Evolutionary conservation across 805 yeast species (phyloP).

Genomic region (Sungouiozyma ichnusensis): DNA sequence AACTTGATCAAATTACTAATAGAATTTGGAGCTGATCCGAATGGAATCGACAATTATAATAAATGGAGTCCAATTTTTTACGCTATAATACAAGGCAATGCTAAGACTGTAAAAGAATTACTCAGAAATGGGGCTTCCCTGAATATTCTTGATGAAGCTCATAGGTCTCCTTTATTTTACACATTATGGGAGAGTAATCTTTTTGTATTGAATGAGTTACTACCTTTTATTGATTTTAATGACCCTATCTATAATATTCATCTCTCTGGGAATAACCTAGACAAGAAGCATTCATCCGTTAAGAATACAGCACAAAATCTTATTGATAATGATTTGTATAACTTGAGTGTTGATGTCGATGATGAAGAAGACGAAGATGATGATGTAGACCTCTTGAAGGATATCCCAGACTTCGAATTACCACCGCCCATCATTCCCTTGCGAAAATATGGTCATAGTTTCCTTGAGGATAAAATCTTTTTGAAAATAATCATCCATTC

Average conservation of each 20-base stretch:
- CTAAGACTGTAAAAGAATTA: conserved; percentile 55
- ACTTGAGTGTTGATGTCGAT: too few relatives aligned
- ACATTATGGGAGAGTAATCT: conserved; percentile 94
- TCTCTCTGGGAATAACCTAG: neutral
- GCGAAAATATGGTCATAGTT: conserved; percentile 91
- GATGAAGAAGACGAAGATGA: conserved; percentile 1
- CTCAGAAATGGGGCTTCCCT: conserved; percentile 66
- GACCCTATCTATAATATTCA: neutral
- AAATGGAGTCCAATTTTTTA: conserved; percentile 93
- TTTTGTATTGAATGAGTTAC: conserved; percentile 60
- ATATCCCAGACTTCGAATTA: conserved; percentile 79
- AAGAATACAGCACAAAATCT: conserved; percentile 2
- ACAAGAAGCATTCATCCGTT: neutral
- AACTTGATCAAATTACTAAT: conserved; percentile 58
- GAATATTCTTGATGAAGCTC: conserved; percentile 63
- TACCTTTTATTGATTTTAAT: conserved; percentile 15
- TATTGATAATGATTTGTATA: conserved; percentile 14
- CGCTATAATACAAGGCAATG: conserved; percentile 79
- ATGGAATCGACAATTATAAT: conserved; percentile 72
- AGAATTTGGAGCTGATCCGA: conserved; percentile 64
- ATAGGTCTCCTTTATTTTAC: conserved; percentile 70
- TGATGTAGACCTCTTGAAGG: conserved; percentile 24
- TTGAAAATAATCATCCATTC: conserved; percentile 63
- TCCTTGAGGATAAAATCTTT: conserved; percentile 79
- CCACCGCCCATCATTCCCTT: conserved; percentile 96